Evolutionary conservation across 495 filamentous ascomycete genomes (phyloP), one percentile per base, ranked within the genome.

Genomic region (Penicillium crystallinum): DNA sequence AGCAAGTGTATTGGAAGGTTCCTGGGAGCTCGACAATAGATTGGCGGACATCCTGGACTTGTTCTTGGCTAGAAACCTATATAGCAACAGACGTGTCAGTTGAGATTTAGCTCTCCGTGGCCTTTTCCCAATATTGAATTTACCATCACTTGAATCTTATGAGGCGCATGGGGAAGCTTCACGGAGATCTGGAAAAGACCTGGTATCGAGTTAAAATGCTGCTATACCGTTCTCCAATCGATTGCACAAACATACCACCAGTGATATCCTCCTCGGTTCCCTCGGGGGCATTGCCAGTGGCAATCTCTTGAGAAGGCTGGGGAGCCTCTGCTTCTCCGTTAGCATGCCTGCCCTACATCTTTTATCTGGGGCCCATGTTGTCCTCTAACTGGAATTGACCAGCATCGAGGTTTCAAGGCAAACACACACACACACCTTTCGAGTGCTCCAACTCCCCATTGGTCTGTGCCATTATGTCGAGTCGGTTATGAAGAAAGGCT

Each of bases 1-100:
- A 99, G 76, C 95, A 99, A 35, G 95, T 92, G 75, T 97, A 97
- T 70, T 96, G 91, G 70, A 96, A 87, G 46, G 91, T 91, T 46
- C 84, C 79, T n/a, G 95, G 95, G 41, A 87, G 77, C 69, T 99
- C 95, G 68, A 96, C 86, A 63, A 99, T 87, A 25, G 93, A 93
- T 72, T 97, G 92, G 53, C 95, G 88, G 58, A 99, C 83, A 76
- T 99, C 95, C 70, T 99, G 95, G 40, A 97, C 85, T 66, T 96
- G 91, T 68, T 97, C 95, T 76, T 95, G 85, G 50, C 86, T 84
- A 7, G 90, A 93, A 18, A 97, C 88, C 89, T 95, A 61, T 95
- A 61, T 57, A 56, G 50, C 47, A 49, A 41, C 21, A 48, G 19
- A 52, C 30, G 22, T 11, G 48, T 49, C 43, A 56, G 39, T 53